Percentiles rank a stretch among this genome's conserved stretches.
phyloP scores from a whole-genome alignment of 805 yeast genomes.

The Pichia deserticola region DNA sequence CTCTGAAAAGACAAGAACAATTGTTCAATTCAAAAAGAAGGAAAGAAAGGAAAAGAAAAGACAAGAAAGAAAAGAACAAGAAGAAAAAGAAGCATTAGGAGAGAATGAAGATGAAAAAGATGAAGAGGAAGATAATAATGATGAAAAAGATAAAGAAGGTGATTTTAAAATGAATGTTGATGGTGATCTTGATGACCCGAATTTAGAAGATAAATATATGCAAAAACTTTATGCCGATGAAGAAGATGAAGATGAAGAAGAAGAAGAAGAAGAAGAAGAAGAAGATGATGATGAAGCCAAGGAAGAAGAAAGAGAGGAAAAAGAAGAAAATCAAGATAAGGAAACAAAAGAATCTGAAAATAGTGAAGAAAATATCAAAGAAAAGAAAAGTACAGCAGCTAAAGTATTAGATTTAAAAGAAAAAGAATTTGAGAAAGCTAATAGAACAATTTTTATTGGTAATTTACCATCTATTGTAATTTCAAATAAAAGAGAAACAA shows the following conservation, averaged over 20 bases:
- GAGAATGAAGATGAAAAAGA: conserved; percentile 14
- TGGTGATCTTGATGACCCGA: conserved; percentile 18
- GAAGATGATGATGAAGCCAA: conserved; percentile 21
- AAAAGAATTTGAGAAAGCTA: conserved; percentile 74
- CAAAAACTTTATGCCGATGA: conserved; percentile 18
- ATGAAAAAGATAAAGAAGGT: conserved; percentile 22
- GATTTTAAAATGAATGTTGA: conserved; percentile 23
- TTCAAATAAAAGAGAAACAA: conserved; percentile 52
- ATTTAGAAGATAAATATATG: conserved; percentile 9
- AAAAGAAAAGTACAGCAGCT: conserved; percentile 26
- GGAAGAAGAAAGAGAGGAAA: conserved; percentile 8
- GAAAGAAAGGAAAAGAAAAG: conserved; percentile 13
- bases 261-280: conserved; percentile 23
- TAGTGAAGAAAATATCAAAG: conserved; percentile 7
- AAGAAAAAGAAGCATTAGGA: conserved; percentile 3
- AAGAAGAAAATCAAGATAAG: conserved; percentile 6
- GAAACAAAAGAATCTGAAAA: conserved; percentile 5
- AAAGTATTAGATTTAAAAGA: conserved; percentile 54
- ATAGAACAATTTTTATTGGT: conserved; percentile 81
- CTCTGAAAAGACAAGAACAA: conserved; percentile 21
- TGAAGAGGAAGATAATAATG: conserved; percentile 15
- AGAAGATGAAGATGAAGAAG: conserved; percentile 22
- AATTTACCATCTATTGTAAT: conserved; percentile 65
- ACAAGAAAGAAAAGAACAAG: conserved; percentile 18
- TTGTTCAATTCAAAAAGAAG: conserved; percentile 7